phyloP scores from a whole-genome alignment of 2,329 filamentous ascomycete genomes.

The Curvularia hawaiiensis region DNA sequence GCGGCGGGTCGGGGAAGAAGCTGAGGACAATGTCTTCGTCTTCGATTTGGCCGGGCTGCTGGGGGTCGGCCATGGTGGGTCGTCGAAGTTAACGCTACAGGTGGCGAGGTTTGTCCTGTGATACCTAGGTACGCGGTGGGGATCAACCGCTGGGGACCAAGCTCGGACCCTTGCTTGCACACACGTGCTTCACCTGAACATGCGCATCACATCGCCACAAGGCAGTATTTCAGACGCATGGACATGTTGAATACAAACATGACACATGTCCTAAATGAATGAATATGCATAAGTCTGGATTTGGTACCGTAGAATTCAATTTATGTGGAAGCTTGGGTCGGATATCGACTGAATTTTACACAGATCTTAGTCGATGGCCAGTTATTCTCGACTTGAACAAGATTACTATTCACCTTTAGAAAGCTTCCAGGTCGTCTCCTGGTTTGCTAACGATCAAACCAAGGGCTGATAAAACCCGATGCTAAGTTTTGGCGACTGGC shows the following conservation, averaged over 20 bases:
- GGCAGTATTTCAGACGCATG: slow-evolving; percentile 10
- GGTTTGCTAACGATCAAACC: not conserved
- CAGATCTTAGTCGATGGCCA: too few species aligned
- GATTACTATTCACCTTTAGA: not conserved
- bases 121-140: not conserved
- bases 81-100: not conserved
- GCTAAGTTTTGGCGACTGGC: not conserved
- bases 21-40: slow-evolving; percentile 33
- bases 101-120: not conserved
- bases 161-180: slow-evolving; percentile 3
- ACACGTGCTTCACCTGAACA: slow-evolving; percentile 1
- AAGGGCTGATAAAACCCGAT: not conserved
- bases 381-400: not conserved
- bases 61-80: slow-evolving; percentile 23
- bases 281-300: too few species aligned
- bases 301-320: too few species aligned
- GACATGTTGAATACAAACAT: too few species aligned
- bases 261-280: too few species aligned
- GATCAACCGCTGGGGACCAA: slow-evolving; percentile 2
- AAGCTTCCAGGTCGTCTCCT: not conserved
- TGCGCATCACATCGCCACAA: not conserved
- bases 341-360: too few species aligned
- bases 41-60: slow-evolving; percentile 13
- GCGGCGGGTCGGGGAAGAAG: slow-evolving; percentile 82
- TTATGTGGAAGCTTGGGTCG: not conserved